These are phyloP conservation scores for Pseudozyma hubeiensis DNA, from an alignment of 1,284 basidiomycete genomes.

Conservation along the genomic window DNA sequence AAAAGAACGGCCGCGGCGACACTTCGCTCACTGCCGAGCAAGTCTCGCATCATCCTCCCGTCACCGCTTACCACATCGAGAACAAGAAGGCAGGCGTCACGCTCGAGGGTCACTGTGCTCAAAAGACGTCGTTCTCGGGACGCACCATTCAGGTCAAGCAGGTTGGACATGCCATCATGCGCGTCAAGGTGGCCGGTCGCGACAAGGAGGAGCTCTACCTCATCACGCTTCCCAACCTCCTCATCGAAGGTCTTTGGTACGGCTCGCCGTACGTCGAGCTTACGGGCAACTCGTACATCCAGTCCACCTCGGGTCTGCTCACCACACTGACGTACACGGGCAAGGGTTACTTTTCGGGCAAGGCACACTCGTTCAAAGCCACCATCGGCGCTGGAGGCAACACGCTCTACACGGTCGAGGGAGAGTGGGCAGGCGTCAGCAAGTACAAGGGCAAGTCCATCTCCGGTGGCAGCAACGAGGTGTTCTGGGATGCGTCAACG, in stretches of 20 bases:
- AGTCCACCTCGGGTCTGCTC: conserved; percentile 80
- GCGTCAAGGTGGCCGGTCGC: conserved; percentile 75
- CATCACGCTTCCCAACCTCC: conserved; percentile 79
- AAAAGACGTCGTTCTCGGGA: conserved; percentile 83
- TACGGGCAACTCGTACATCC: conserved; percentile 83
- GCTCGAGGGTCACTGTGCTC: conserved; percentile 90
- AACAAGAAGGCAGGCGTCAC: conserved; percentile 83
- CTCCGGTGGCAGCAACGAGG: conserved; percentile 62
- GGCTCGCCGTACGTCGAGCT: conserved; percentile 86
- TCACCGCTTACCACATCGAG: conserved; percentile 76
- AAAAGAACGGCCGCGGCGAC: conserved; percentile 81
- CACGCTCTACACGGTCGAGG: conserved; percentile 78
- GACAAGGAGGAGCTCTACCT: conserved; percentile 78
- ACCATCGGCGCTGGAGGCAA: conserved; percentile 73
- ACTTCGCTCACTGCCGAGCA: conserved; percentile 92
- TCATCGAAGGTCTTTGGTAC: conserved; percentile 70
- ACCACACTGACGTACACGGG: conserved; percentile 84
- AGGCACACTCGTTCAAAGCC: conserved; percentile 92
- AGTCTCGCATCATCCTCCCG: conserved; percentile 74
- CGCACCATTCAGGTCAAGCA: conserved; percentile 90
- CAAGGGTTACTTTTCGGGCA: conserved; percentile 91
- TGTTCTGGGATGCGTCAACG: conserved; percentile 72
- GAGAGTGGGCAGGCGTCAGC: conserved; percentile 85
- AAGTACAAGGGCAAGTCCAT: conserved; percentile 69
- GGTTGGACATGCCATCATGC: conserved; percentile 90